Evolutionary conservation across 192 early-diverging fungal genomes (phyloP).

Genomic region (Backusella westeae): DNA sequence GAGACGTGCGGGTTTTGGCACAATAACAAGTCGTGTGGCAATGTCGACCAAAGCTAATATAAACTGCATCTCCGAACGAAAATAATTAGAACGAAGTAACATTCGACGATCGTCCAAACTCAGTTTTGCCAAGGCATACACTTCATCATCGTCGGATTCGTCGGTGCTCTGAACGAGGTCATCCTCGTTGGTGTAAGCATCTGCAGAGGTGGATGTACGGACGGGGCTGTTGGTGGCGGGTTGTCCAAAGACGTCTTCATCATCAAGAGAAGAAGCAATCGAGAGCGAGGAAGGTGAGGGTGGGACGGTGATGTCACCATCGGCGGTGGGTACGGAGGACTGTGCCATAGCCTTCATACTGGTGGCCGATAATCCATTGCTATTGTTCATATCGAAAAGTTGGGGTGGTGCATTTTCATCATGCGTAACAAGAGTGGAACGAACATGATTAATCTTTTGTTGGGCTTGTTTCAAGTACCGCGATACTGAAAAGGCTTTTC

Average conservation of each 20-base stretch:
- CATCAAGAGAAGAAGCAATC: background rate
- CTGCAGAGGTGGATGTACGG: background rate
- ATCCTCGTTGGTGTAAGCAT: background rate
- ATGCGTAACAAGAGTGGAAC: conserved; percentile 5
- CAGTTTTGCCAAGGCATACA: conserved; percentile 17
- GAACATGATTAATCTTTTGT: conserved; percentile 26
- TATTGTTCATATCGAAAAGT: conserved; percentile 5
- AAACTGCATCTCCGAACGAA: conserved; percentile 90
- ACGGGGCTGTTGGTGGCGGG: background rate
- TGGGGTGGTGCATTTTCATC: conserved; percentile 9
- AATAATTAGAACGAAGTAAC: conserved; percentile 66
- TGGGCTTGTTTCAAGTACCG: conserved; percentile 37
- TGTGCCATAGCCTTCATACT: conserved; percentile 24
- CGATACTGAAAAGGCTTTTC: conserved; percentile 63
- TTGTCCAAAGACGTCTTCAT: background rate
- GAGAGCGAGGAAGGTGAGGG: background rate
- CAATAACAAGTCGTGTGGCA: conserved; percentile 78
- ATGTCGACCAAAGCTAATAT: conserved; percentile 87
- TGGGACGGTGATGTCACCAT: background rate
- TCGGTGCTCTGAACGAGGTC: conserved; percentile 8
- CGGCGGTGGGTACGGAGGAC: conserved; percentile 22
- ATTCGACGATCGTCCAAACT: conserved; percentile 19
- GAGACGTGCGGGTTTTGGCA: conserved; percentile 80
- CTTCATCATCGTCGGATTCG: conserved; percentile 23
- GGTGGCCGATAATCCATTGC: conserved; percentile 8